phyloP scores from a whole-genome alignment of 1,139 yeast genomes.

The Yamadazyma oceani region DNA sequence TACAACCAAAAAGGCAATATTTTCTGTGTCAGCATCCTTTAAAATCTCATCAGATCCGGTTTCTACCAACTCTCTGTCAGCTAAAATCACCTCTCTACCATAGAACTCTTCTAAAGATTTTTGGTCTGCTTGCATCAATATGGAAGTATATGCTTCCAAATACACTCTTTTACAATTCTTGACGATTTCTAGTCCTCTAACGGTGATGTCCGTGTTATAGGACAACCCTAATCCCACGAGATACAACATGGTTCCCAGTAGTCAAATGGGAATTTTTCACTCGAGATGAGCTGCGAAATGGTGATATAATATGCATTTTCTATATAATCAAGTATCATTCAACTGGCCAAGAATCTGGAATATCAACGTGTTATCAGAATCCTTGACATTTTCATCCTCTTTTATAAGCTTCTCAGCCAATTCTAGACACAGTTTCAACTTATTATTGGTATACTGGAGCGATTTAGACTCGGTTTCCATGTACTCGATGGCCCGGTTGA shows the following conservation, averaged over 20 bases:
- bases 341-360: conserved; percentile 11
- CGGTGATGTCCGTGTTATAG: conserved; percentile 86
- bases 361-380: conserved; percentile 6
- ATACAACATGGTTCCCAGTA: conserved; percentile 61
- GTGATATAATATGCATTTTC: not conserved
- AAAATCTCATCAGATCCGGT: conserved; percentile 81
- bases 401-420: conserved; percentile 19
- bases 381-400: conserved; percentile 7
- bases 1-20: conserved; percentile 90
- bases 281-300: conserved; percentile 10
- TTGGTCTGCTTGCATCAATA: conserved; percentile 87
- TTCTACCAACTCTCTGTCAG: conserved; percentile 94
- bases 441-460: conserved; percentile 21
- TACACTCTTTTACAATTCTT: conserved; percentile 84
- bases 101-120: conserved; percentile 71
- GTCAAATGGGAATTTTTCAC: too few relatives aligned
- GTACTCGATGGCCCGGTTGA: conserved; percentile 22
- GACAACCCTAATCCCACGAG: conserved; percentile 91
- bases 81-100: conserved; percentile 81
- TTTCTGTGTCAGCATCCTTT: conserved; percentile 72
- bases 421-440: conserved; percentile 20
- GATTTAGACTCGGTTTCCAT: conserved; percentile 23
- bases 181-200: conserved; percentile 86
- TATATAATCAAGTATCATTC: conserved; percentile 9
- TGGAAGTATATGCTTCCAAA: conserved; percentile 92